Conservation (phyloP, 345 rosid species). For the Eucalyptus pauciflora region DNA sequence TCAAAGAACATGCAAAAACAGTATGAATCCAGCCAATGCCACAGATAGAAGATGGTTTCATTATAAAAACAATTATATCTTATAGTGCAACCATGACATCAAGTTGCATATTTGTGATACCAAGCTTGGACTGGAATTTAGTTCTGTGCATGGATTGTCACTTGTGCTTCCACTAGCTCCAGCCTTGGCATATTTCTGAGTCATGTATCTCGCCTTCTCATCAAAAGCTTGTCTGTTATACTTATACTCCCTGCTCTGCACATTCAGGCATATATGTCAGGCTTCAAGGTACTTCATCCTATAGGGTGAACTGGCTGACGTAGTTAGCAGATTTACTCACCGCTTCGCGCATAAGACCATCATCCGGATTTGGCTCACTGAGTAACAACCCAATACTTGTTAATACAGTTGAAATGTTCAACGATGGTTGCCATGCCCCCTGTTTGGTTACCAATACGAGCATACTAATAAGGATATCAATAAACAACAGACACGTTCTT, state of each 20-base stretch:
- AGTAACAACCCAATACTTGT: constrained; percentile 60
- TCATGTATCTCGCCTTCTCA: constrained; percentile 56
- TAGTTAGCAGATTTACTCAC: constrained; percentile 23
- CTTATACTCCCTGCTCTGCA: constrained; percentile 77
- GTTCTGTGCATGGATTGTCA: constrained; percentile 7
- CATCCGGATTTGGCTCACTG: constrained; percentile 80
- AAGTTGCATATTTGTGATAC: not conserved
- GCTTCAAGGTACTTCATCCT: not conserved
- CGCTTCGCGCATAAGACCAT: constrained; percentile 73
- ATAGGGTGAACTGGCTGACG: not conserved
- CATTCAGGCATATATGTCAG: constrained; percentile 2
- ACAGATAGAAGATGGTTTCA: not conserved
- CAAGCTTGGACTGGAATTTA: not conserved
- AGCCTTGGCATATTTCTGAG: constrained; percentile 50
- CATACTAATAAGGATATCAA: not conserved
- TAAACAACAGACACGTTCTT: not conserved
- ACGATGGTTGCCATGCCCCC: constrained; percentile 93
- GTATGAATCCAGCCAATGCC: not conserved
- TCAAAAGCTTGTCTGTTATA: constrained; percentile 68
- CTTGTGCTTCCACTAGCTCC: constrained; percentile 16
- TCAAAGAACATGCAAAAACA: not conserved
- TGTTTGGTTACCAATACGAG: constrained; percentile 5
- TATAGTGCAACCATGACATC: not conserved
- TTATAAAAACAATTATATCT: not conserved
- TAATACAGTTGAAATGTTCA: constrained; percentile 72